A percentile compares a stretch with the other conserved stretches of the same genome.
These are phyloP conservation scores for Solanum sejunctum DNA, from an alignment of 257 asterid genomes.

Conservation along the genomic window DNA sequence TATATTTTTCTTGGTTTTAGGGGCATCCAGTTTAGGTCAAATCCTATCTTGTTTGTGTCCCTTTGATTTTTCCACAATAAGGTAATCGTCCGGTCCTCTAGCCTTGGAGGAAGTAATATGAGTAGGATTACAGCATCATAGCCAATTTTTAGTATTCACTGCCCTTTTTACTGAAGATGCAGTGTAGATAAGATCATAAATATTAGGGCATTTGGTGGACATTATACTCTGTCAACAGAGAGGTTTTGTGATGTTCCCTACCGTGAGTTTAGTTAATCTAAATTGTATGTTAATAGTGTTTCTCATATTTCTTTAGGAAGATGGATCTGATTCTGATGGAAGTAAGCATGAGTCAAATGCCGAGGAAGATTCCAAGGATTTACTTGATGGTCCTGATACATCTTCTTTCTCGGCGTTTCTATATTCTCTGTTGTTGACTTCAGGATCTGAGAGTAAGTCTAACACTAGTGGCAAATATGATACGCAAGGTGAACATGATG, in stretches of 20 bases:
- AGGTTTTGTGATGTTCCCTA: neutral
- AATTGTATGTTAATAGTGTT: neutral
- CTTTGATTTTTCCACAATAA: neutral
- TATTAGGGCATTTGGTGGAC: neutral
- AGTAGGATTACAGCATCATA: neutral
- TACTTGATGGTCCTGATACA: constrained; percentile 80
- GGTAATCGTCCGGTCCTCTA: neutral
- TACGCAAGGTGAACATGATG: constrained; percentile 22
- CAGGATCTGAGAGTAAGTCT: constrained; percentile 34
- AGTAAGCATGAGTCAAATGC: constrained; percentile 28
- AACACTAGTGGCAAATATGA: constrained; percentile 9
- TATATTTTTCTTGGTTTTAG: neutral
- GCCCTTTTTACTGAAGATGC: neutral
- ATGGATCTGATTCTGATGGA: constrained; percentile 26
- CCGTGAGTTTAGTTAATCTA: neutral
- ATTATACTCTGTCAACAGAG: neutral
- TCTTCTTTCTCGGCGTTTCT: constrained; percentile 86
- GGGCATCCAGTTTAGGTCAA: neutral
- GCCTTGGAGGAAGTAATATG: neutral
- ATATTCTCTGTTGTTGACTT: constrained; percentile 58
- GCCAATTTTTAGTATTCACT: neutral
- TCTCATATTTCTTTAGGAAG: constrained; percentile 31
- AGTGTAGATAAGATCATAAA: neutral
- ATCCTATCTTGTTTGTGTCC: neutral
- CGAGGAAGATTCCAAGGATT: constrained; percentile 37